These are phyloP conservation scores for Allium sativum DNA, from an alignment of 106 monocot genomes.

Conservation along the genomic window DNA sequence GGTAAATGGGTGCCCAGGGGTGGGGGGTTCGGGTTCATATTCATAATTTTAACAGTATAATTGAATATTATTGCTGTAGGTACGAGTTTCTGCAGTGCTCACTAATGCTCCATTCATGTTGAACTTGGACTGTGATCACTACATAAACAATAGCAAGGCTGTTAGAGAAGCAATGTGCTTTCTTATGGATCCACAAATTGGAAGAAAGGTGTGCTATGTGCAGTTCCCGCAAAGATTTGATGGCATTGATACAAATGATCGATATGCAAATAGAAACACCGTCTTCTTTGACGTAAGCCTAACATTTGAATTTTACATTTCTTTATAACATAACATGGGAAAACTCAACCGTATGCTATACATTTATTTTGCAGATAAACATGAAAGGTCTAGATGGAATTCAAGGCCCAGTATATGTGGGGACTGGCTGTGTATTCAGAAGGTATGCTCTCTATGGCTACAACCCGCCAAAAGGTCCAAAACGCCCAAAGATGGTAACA, in stretches of 20 bases:
- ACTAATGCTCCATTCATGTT: conserved; percentile 98
- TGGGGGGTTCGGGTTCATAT: not conserved
- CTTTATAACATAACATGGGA: not conserved
- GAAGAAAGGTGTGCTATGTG: conserved; percentile 77
- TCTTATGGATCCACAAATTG: conserved; percentile 89
- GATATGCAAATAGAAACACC: conserved; percentile 94
- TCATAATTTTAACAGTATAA: not conserved
- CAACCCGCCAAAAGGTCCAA: conserved; percentile 82
- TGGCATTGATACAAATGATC: conserved; percentile 74
- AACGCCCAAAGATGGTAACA: conserved; percentile 87
- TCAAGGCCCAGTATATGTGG: conserved; percentile 94
- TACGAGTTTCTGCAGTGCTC: conserved; percentile 86
- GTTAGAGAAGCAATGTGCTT: conserved; percentile 95
- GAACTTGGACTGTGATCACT: conserved; percentile 89
- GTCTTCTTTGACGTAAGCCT: conserved; percentile 86
- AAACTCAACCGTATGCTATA: not conserved
- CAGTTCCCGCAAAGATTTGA: conserved; percentile 98
- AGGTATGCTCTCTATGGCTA: conserved; percentile 85
- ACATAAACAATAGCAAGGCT: conserved; percentile 97
- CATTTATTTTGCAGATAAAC: conserved; percentile 53
- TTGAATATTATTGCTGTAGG: conserved; percentile 21
- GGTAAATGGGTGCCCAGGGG: conserved; percentile 41
- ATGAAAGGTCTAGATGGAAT: conserved; percentile 98
- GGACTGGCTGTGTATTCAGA: conserved; percentile 90
- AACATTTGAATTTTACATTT: not conserved